phyloP scores from a whole-genome alignment of 140 eudicot genomes.

The Senecio squalidus region DNA sequence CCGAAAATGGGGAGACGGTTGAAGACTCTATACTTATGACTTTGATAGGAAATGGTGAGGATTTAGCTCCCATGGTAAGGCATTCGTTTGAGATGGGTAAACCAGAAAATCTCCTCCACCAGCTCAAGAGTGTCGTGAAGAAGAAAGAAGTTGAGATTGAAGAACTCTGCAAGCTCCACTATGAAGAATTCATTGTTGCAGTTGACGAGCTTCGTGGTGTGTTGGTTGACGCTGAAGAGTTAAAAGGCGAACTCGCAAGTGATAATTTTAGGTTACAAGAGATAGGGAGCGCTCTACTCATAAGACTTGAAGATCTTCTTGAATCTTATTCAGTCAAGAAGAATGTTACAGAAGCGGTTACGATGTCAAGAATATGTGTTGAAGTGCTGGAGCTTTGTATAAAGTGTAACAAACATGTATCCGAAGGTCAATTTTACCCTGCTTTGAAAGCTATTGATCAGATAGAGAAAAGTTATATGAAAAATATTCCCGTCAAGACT shows the following conservation, averaged over 20 bases:
- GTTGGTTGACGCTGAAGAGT: conserved; percentile 91
- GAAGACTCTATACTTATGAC: conserved; percentile 86
- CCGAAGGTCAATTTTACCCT: conserved; percentile 84
- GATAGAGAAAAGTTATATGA: conserved; percentile 66
- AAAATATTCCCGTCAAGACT: conserved; percentile 58
- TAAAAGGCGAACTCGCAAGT: conserved; percentile 70
- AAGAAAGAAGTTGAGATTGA: conserved; percentile 90
- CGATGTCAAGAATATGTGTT: conserved; percentile 59
- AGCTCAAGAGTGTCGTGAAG: conserved; percentile 57
- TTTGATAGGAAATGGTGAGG: conserved; percentile 74
- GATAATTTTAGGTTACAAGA: conserved; percentile 80
- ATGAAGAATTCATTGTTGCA: conserved; percentile 84
- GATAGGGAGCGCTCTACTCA: conserved; percentile 63
- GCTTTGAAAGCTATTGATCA: conserved; percentile 80
- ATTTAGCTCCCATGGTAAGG: conserved; percentile 77
- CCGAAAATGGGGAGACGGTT: conserved; percentile 73
- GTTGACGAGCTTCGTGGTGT: conserved; percentile 98
- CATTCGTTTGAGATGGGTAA: conserved; percentile 67
- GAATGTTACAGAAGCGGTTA: conserved; percentile 70
- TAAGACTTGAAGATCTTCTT: conserved; percentile 65
- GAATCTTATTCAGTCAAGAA: conserved; percentile 66
- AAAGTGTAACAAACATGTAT: conserved; percentile 71
- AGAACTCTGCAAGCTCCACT: conserved; percentile 90
- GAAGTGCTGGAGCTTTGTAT: conserved; percentile 78
- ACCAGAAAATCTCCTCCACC: conserved; percentile 67